phyloP scores from a whole-genome alignment of 2,329 filamentous ascomycete genomes.

The Elsinoe batatas region DNA sequence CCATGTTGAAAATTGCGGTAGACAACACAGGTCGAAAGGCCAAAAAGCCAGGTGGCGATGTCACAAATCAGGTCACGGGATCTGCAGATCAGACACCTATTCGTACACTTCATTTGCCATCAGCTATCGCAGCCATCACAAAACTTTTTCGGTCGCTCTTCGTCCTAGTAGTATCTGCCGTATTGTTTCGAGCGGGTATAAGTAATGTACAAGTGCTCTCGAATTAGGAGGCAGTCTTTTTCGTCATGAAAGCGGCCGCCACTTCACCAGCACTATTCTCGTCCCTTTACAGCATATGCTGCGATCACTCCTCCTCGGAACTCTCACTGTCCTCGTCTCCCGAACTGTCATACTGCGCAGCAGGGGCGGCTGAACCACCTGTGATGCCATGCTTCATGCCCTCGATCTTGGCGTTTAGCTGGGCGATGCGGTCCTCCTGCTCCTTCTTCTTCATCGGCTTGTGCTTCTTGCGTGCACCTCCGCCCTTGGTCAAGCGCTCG shows the following conservation, averaged over 20 bases:
- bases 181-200: constrained; percentile 8
- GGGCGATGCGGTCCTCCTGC: constrained; percentile 57
- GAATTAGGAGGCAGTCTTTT: background rate
- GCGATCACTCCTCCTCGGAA: constrained; percentile 34
- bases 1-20: too few species aligned
- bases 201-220: constrained; percentile 10
- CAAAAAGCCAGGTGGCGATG: too few species aligned
- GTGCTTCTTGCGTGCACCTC: constrained; percentile 56
- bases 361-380: constrained; percentile 1
- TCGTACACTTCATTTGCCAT: constrained; percentile 8
- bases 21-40: too few species aligned
- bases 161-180: background rate
- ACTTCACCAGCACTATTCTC: background rate
- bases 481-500: constrained; percentile 31
- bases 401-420: constrained; percentile 50
- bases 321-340: constrained; percentile 45
- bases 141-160: background rate
- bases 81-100: background rate
- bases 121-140: constrained; percentile 5
- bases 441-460: constrained; percentile 67
- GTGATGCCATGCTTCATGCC: constrained; percentile 15
- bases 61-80: too few species aligned
- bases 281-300: background rate
- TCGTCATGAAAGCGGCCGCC: background rate
- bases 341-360: constrained; percentile 31